Conservation (phyloP, 148 eudicot genomes). For the Chenopodium berlandieri region DNA sequence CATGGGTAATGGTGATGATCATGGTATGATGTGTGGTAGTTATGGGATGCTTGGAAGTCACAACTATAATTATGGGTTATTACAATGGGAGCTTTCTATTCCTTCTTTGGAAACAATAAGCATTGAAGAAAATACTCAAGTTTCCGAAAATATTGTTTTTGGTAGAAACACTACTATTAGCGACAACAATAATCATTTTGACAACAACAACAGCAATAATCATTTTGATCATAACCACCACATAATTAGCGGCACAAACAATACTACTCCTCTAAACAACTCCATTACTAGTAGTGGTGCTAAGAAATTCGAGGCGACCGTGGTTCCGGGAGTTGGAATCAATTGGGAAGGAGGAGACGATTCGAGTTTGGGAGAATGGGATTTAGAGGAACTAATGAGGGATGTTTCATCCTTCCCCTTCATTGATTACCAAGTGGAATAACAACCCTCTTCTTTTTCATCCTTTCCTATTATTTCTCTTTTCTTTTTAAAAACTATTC, state of each 20-base stretch:
- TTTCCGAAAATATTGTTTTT: constrained; percentile 21
- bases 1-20: constrained; percentile 22
- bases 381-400: constrained; percentile 77
- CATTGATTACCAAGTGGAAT: constrained; percentile 57
- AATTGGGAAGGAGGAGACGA: constrained; percentile 58
- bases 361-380: constrained; percentile 73
- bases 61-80: constrained; percentile 29
- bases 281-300: constrained; percentile 26
- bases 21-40: constrained; percentile 40
- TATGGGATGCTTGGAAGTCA: constrained; percentile 33
- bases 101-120: constrained; percentile 52
- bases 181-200: constrained; percentile 30
- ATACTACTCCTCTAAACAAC: constrained; percentile 22
- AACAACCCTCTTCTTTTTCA: not conserved
- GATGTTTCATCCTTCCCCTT: constrained; percentile 60
- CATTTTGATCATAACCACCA: constrained; percentile 37
- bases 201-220: constrained; percentile 26
- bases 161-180: constrained; percentile 28
- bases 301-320: constrained; percentile 11
- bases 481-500: not conserved
- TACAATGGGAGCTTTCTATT: constrained; percentile 43
- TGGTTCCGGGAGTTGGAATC: constrained; percentile 26
- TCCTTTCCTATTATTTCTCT: not conserved
- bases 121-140: constrained; percentile 32
- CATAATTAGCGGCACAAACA: constrained; percentile 31